Conservation (phyloP, 345 rosid species). For the Hypericum androsaemum region DNA sequence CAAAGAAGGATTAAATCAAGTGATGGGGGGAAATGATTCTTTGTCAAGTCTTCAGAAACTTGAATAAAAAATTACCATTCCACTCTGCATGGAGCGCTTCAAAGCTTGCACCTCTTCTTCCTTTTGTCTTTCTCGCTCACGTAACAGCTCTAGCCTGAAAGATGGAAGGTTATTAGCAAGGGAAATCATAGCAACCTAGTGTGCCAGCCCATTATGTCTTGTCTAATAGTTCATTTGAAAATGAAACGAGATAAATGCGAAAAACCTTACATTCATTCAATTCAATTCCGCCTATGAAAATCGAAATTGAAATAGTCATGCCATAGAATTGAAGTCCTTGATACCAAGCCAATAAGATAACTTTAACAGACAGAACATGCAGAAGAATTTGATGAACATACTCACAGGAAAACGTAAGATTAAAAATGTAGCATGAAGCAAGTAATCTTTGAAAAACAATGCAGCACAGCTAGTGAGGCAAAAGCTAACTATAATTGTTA, state of each 20-base stretch:
- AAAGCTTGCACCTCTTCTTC: conserved; percentile 69
- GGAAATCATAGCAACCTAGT: background rate
- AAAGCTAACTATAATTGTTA: background rate
- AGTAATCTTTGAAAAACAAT: no score
- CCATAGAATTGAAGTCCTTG: no score
- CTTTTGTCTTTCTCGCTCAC: conserved; percentile 80
- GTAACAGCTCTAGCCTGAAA: conserved; percentile 64
- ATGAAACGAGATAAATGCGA: no score
- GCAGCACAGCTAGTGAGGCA: background rate
- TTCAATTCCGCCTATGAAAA: background rate
- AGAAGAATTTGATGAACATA: no score
- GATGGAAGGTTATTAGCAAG: background rate
- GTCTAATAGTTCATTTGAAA: no score
- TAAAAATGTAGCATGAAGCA: no score
- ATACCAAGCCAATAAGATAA: no score
- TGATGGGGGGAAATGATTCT: background rate
- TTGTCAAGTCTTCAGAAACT: background rate
- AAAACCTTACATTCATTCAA: no score
- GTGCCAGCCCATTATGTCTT: no score
- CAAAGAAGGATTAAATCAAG: background rate
- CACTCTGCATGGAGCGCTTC: conserved; percentile 82
- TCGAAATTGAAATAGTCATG: no score
- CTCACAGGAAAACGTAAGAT: no score
- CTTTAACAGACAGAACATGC: no score
- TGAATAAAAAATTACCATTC: conserved; percentile 65